Percentiles rank a stretch among this genome's conserved stretches.
Evolutionary conservation across 345 rosid genomes (phyloP).

Genomic region (Chamaenerion angustifolium): DNA sequence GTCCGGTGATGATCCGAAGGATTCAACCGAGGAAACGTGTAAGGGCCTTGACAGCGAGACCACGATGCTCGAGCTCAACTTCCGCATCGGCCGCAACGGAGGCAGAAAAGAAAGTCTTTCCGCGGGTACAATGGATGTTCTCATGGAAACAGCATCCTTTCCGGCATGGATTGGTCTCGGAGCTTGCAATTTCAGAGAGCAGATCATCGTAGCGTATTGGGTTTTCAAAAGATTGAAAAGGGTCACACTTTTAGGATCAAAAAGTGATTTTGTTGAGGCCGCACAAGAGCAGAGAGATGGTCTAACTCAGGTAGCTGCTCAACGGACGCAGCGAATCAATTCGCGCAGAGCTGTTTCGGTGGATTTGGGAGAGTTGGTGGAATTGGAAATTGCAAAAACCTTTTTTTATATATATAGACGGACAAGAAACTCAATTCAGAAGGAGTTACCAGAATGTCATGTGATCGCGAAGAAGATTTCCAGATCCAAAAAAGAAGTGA

Average conservation of each 20-base stretch:
- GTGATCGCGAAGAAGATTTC: slow-evolving; percentile 7
- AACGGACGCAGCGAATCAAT: too few relatives aligned
- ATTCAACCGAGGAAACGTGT: slow-evolving; percentile 33
- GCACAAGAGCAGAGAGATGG: too few relatives aligned
- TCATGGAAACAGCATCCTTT: slow-evolving; percentile 21
- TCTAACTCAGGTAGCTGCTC: background rate
- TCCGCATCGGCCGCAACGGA: slow-evolving; percentile 11
- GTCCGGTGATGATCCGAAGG: slow-evolving; percentile 13
- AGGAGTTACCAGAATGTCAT: slow-evolving; percentile 7
- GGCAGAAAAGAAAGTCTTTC: slow-evolving; percentile 27
- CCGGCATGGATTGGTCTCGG: slow-evolving; percentile 22
- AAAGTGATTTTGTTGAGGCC: background rate
- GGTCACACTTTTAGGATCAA: background rate
- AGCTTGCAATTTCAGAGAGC: slow-evolving; percentile 20
- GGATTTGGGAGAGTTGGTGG: background rate
- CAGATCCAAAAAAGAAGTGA: background rate
- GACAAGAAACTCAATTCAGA: too few relatives aligned
- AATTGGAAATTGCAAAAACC: background rate
- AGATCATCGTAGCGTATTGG: slow-evolving; percentile 19
- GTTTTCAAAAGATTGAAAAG: background rate
- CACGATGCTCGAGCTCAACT: slow-evolving; percentile 10
- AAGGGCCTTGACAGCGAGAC: slow-evolving; percentile 49
- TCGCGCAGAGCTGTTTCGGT: too few relatives aligned
- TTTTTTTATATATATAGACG: too few relatives aligned
- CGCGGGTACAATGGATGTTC: slow-evolving; percentile 12